A percentile compares a stretch with the other conserved stretches of the same genome.
phyloP scores from a whole-genome alignment of 331 rosid species.

The Telfairia occidentalis region DNA sequence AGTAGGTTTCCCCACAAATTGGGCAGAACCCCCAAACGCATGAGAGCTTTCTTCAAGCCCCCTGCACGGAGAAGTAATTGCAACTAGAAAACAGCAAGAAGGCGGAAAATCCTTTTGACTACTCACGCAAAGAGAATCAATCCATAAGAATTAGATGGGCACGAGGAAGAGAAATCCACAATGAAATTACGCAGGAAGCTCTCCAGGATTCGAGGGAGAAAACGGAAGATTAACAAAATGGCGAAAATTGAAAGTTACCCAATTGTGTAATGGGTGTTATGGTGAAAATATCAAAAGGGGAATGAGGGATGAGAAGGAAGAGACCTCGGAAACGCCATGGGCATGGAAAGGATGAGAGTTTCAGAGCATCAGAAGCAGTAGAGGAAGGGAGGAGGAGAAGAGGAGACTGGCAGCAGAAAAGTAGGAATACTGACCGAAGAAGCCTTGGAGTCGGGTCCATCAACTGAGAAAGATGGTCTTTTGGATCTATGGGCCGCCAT shows the following conservation, averaged over 20 bases:
- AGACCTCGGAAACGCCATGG: constrained; percentile 37
- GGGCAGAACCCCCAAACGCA: not conserved
- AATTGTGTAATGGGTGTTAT: constrained; percentile 17
- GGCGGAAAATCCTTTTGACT: not conserved
- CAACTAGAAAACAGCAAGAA: not conserved
- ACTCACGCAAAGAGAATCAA: not conserved
- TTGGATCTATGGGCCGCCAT: constrained; percentile 14
- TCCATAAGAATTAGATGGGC: not conserved
- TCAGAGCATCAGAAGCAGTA: constrained; percentile 30
- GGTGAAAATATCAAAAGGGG: constrained; percentile 13
- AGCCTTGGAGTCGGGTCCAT: constrained; percentile 2
- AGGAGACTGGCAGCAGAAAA: constrained; percentile 4
- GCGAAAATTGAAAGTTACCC: not conserved
- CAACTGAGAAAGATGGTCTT: not conserved
- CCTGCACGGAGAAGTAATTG: not conserved
- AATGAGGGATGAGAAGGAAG: constrained; percentile 19
- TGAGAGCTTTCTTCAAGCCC: not conserved
- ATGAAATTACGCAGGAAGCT: not conserved
- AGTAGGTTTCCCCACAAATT: not conserved
- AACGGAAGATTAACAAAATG: not conserved
- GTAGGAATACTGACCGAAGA: not conserved
- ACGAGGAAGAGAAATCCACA: not conserved
- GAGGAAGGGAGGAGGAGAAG: not conserved
- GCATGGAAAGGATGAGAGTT: constrained; percentile 28
- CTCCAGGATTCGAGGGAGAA: not conserved